phyloP scores from a whole-genome alignment of 2,329 filamentous ascomycete species.

The Alternaria dauci region DNA sequence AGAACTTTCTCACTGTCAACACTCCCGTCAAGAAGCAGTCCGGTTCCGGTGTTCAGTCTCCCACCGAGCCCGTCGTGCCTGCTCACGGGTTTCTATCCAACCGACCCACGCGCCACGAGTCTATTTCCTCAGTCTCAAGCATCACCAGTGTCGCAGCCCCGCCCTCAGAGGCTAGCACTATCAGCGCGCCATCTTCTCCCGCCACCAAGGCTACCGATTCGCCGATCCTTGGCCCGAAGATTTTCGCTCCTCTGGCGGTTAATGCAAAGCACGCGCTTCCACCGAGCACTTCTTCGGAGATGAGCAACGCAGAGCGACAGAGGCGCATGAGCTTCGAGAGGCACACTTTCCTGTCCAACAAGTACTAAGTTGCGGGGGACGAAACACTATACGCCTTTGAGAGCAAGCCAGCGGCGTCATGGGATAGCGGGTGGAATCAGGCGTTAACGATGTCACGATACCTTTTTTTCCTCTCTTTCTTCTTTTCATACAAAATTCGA shows the following conservation, averaged over 20 bases:
- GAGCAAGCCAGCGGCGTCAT: background rate
- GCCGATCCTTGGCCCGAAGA: slow-evolving; percentile 37
- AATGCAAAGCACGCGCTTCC: slow-evolving; percentile 44
- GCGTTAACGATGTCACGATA: slow-evolving; percentile 33
- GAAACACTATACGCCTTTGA: background rate
- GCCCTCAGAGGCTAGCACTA: slow-evolving; percentile 28
- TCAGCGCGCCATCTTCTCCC: slow-evolving; percentile 43
- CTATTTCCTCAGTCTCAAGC: slow-evolving; percentile 41
- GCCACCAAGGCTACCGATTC: slow-evolving; percentile 34
- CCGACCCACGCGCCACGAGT: slow-evolving; percentile 39
- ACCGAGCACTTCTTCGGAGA: slow-evolving; percentile 30
- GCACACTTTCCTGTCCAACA: slow-evolving; percentile 45
- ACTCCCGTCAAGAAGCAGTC: slow-evolving; percentile 37
- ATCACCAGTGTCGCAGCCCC: slow-evolving; percentile 22
- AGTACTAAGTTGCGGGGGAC: slow-evolving; percentile 19
- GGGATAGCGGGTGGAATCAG: background rate
- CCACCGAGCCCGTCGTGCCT: slow-evolving; percentile 34
- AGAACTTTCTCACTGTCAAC: slow-evolving; percentile 49
- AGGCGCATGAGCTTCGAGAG: slow-evolving; percentile 26
- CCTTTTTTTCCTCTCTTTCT: slow-evolving; percentile 31
- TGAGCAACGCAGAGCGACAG: slow-evolving; percentile 32
- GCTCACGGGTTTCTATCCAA: slow-evolving; percentile 51
- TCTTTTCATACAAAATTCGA: slow-evolving; percentile 25
- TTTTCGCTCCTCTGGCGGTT: slow-evolving; percentile 47
- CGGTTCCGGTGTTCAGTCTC: slow-evolving; percentile 8